These are phyloP conservation scores for Aspergillus costaricaensis DNA, from an alignment of 2,329 filamentous ascomycete genomes.

Conservation along the genomic window DNA sequence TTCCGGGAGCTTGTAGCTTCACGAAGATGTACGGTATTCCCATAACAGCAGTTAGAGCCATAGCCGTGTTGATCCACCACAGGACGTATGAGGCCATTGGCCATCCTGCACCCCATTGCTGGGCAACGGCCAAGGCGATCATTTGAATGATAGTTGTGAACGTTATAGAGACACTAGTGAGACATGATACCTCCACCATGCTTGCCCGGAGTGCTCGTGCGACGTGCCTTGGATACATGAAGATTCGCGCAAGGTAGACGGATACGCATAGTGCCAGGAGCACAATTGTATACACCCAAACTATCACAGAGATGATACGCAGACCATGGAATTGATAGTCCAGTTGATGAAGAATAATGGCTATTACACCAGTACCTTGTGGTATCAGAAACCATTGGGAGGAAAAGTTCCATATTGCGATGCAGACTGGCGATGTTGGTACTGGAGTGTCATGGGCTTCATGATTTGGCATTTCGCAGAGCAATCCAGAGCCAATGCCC, in stretches of 20 bases:
- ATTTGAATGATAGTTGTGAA: slow-evolving; percentile 38
- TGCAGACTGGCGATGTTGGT: slow-evolving; percentile 9
- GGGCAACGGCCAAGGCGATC: slow-evolving; percentile 50
- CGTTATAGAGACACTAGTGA: slow-evolving; percentile 42
- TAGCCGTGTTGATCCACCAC: slow-evolving; percentile 44
- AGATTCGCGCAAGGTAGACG: slow-evolving; percentile 36
- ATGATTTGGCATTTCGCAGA: background rate
- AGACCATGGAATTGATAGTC: slow-evolving; percentile 47
- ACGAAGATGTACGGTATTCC: slow-evolving; percentile 40
- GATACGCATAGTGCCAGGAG: slow-evolving; percentile 32
- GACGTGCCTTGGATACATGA: slow-evolving; percentile 36
- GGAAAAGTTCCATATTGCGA: slow-evolving; percentile 36
- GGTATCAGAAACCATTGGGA: slow-evolving; percentile 44
- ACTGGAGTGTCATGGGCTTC: background rate
- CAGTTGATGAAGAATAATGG: slow-evolving; percentile 39
- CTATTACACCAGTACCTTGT: slow-evolving; percentile 42
- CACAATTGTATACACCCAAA: slow-evolving; percentile 43
- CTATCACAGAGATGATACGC: slow-evolving; percentile 37
- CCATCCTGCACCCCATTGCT: slow-evolving; percentile 28
- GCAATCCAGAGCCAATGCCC: background rate
- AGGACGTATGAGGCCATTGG: slow-evolving; percentile 39
- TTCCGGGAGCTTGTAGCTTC: slow-evolving; percentile 39
- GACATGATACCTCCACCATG: slow-evolving; percentile 40
- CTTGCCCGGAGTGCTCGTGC: slow-evolving; percentile 30
- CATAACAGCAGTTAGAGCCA: slow-evolving; percentile 37